Evolutionary conservation across 495 filamentous ascomycete genomes (phyloP).

Genomic region (Aspergillus saccharolyticus): DNA sequence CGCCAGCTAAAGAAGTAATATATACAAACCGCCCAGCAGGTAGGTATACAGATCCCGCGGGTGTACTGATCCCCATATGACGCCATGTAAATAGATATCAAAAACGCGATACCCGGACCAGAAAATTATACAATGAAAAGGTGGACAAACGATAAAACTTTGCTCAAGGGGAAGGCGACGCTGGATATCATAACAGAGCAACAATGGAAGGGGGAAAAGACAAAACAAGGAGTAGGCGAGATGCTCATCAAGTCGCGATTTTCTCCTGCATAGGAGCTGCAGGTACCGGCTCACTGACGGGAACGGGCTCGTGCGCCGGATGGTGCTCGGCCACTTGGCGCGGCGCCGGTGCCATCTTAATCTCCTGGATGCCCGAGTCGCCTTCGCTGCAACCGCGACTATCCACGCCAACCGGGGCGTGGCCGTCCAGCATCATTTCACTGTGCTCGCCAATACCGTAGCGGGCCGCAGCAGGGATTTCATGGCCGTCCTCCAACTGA

Average conservation of each 20-base stretch:
- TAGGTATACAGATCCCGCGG: conserved; percentile 1
- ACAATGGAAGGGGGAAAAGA: no score
- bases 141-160: conserved; percentile 12
- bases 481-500: conserved; percentile 55
- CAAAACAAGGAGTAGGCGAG: conserved; percentile 1
- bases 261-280: conserved; percentile 1
- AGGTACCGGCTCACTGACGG: conserved; percentile 24
- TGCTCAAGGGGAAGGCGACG: conserved; percentile 17
- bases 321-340: conserved; percentile 33
- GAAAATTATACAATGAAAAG: conserved; percentile 5
- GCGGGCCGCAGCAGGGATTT: conserved; percentile 62
- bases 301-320: conserved; percentile 17
- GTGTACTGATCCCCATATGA: conserved; percentile 8
- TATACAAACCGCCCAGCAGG: conserved; percentile 6
- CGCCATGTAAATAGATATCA: conserved; percentile 14
- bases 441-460: conserved; percentile 80
- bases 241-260: not conserved
- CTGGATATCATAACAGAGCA: conserved; percentile 22
- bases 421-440: conserved; percentile 63
- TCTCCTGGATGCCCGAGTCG: conserved; percentile 33
- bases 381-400: conserved; percentile 33
- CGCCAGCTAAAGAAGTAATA: conserved; percentile 4
- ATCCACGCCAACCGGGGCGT: conserved; percentile 47
- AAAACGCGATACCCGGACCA: conserved; percentile 7
- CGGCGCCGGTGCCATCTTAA: conserved; percentile 32